Conservation (phyloP, 129 eudicot genomes). For the Logfia minima region DNA sequence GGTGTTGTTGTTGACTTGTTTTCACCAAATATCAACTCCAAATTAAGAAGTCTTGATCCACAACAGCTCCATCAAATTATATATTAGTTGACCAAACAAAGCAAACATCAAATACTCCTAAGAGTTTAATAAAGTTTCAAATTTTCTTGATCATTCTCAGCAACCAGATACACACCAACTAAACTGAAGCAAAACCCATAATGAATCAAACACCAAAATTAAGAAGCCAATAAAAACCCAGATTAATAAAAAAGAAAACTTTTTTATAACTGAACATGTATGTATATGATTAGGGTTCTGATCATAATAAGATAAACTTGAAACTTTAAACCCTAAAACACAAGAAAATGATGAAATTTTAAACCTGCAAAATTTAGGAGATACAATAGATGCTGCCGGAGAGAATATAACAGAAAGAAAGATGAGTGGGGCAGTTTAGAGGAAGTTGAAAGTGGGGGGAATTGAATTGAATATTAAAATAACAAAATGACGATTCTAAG, state of each 20-base stretch:
- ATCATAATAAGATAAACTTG: conserved; percentile 3
- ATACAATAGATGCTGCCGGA: conserved; percentile 23
- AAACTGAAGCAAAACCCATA: conserved; percentile 23
- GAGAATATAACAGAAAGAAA: conserved; percentile 25
- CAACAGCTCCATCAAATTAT: conserved; percentile 23
- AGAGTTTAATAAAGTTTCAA: background rate
- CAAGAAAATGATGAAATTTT: conserved; percentile 4
- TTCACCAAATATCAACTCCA: conserved; percentile 7
- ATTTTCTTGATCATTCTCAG: conserved; percentile 11
- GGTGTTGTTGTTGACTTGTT: conserved; percentile 9
- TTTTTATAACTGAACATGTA: background rate
- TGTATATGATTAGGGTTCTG: conserved; percentile 5
- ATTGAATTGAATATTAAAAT: conserved; percentile 29
- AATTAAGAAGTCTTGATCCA: conserved; percentile 16
- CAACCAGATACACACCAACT: conserved; percentile 3
- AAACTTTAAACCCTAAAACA: conserved; percentile 17
- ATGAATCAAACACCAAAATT: background rate
- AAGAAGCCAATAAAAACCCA: conserved; percentile 2
- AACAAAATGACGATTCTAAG: conserved; percentile 1
- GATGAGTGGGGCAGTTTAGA: background rate
- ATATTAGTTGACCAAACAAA: conserved; percentile 24
- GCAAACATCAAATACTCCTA: conserved; percentile 3
- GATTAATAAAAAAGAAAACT: background rate
- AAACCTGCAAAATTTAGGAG: conserved; percentile 27
- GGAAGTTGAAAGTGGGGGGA: conserved; percentile 37